A percentile compares a stretch with the other conserved stretches of the same genome.
These are phyloP conservation scores for Coleophoma eucalyptorum DNA, from an alignment of 2,329 filamentous ascomycete genomes.

Conservation along the genomic window DNA sequence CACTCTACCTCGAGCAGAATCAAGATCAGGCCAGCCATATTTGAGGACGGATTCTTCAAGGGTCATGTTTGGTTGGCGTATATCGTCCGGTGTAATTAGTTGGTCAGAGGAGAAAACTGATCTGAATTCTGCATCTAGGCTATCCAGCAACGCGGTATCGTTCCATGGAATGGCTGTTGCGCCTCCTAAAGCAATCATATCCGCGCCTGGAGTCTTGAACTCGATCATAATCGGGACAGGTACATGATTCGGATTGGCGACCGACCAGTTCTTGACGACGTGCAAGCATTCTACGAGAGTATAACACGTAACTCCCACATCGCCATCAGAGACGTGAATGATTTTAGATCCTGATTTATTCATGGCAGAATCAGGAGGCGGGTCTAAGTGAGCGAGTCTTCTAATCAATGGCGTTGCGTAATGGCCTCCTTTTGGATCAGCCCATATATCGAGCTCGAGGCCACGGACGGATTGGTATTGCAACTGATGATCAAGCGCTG, in stretches of 20 bases:
- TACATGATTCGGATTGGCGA: slow-evolving; percentile 36
- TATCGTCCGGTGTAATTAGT: slow-evolving; percentile 43
- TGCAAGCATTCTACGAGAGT: slow-evolving; percentile 40
- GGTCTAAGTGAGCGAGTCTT: slow-evolving; percentile 33
- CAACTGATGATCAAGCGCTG: slow-evolving; percentile 38
- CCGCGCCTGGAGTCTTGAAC: slow-evolving; percentile 33
- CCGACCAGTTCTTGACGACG: slow-evolving; percentile 39
- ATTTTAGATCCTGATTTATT: slow-evolving; percentile 42
- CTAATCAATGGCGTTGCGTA: slow-evolving; percentile 41
- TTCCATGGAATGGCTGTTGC: slow-evolving; percentile 39
- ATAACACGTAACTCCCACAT: slow-evolving; percentile 41
- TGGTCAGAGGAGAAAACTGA: slow-evolving; percentile 34
- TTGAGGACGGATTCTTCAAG: slow-evolving; percentile 42
- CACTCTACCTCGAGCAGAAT: slow-evolving; percentile 38
- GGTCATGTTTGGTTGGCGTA: slow-evolving; percentile 35
- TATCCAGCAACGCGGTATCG: slow-evolving; percentile 32
- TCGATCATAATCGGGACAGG: slow-evolving; percentile 46
- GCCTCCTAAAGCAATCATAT: slow-evolving; percentile 17
- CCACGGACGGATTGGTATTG: slow-evolving; percentile 40
- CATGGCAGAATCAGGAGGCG: slow-evolving; percentile 34
- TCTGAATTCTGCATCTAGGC: slow-evolving; percentile 42
- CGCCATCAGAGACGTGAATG: slow-evolving; percentile 45
- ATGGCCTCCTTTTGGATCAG: slow-evolving; percentile 42
- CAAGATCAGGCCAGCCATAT: slow-evolving; percentile 44
- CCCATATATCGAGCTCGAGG: slow-evolving; percentile 44